Base-by-base conservation (phyloP, 2,329 filamentous ascomycete species). In the Cephalotrichum gorgonifer region DNA sequence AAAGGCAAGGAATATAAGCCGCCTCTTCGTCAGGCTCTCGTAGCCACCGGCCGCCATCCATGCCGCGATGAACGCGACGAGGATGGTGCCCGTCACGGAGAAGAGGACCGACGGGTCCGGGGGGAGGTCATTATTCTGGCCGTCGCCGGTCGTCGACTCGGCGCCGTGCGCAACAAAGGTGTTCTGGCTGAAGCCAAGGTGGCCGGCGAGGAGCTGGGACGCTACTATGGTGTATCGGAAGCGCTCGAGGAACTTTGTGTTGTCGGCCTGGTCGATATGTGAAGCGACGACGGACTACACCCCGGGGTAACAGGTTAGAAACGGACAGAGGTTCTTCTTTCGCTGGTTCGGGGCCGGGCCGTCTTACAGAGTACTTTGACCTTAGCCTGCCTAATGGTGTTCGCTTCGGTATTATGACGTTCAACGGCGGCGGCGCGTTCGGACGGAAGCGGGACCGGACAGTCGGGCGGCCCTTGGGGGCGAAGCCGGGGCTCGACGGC, bases 151-250 rank as follows among this genome's bases (percentile, higher is more conserved):
- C 6, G 42, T 33, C 22, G 41, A 33, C 17, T 50, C 49, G 14
- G 49, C 44, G 26, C 9, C 22, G 23, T 26, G 20, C 20, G 48
- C 38, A 27, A 49, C 47, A 31, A 49, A 48, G 30, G 51, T 35
- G 30, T 46, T 53, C 51, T 66, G 60, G 44, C 65, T 59, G 15
- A 64, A 50, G 38, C 77, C 79, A 4, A 78, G 75, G 55, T 85
- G 78, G 38, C 85, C 85, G 58, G 81, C 88, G 38, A 96, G 73
- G 14, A 96, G 76, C 62, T 95, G 89, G 22, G 90, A 96, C 46
- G 89, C 89, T 60, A 96, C 86, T 55, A 96, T 87, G 22, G 87
- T 85, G 67, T 96, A 96, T 54, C 90, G 86, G 60, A 96, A 96
- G 61, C 89, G 86, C 66, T 96, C 90, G 51, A 95, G 75, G 59